Conservation (phyloP, 306 rosid species). For the Begonia peltatifolia region DNA sequence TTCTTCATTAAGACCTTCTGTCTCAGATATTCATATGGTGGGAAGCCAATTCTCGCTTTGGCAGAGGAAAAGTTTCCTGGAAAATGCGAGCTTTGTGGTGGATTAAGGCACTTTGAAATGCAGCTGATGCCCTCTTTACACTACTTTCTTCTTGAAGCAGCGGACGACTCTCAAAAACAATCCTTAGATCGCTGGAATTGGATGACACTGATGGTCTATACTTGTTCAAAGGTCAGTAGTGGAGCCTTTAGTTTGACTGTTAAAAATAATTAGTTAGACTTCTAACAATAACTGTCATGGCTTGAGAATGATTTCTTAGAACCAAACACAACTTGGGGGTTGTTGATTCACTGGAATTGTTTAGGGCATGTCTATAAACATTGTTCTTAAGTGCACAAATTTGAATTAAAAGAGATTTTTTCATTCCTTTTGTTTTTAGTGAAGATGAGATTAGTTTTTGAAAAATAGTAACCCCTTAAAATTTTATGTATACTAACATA, state of each 20-base stretch:
- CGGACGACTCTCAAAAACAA: constrained; percentile 29
- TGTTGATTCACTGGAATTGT: too few species aligned
- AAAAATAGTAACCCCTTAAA: too few species aligned
- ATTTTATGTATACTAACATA: too few species aligned
- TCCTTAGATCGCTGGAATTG: constrained; percentile 66
- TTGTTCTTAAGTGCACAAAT: too few species aligned
- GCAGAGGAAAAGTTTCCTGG: constrained; percentile 45
- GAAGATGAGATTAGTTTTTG: too few species aligned
- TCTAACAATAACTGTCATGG: not conserved
- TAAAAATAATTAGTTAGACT: too few species aligned
- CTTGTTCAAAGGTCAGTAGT: constrained; percentile 60
- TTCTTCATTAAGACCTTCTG: not conserved
- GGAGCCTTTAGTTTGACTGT: constrained; percentile 7
- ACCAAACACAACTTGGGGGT: not conserved
- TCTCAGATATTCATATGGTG: constrained; percentile 60
- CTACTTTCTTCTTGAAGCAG: constrained; percentile 64
- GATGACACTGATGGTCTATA: constrained; percentile 64
- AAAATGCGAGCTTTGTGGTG: constrained; percentile 57
- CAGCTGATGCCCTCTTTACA: constrained; percentile 79
- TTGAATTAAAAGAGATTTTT: too few species aligned
- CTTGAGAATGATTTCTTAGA: not conserved
- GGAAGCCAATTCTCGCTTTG: constrained; percentile 54
- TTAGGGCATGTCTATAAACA: too few species aligned
- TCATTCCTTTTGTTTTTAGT: too few species aligned
- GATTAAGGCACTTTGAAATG: constrained; percentile 61